Base-by-base conservation (phyloP, 805 yeast species). In the Maudiozyma bulderi region DNA sequence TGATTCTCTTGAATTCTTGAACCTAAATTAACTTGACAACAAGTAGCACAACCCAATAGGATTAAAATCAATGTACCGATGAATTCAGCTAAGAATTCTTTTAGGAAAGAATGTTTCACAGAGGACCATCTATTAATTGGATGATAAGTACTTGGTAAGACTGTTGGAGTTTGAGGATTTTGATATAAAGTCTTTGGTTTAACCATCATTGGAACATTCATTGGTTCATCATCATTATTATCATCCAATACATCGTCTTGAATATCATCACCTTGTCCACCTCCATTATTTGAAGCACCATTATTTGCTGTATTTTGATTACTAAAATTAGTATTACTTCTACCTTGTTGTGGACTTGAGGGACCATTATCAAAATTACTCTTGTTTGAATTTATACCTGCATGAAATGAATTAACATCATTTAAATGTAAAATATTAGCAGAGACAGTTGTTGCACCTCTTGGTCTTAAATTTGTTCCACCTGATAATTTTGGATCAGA, bases 51-150 rank as follows among this genome's bases (percentile, higher is more conserved):
- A 54, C 82, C 82, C 42, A 72, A 66, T 49, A 70, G 51, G 15
- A 75, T 66, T 57, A 77, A 56, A 5, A 75, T 60, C 61, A 74
- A 55, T 5, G 77, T 72, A 20, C 81, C 82, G 45, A 76, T 57
- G 55, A 75, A 75, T 60, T 77, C 82, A 20, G 81, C 80, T 37
- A 75, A 52, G 45, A 72, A 72, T 53, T 75, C 80, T 53, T 78
- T 71, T 46, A 67, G 56, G 44, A 62, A 58, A 2, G 52, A 46
- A 49, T 67, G 66, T 47, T 70, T 67, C 8, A 67, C 44, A 26
- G 62, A 54, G 2, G 69, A 63, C 71, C 72, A 68, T 45, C 50
- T 56, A 46, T 64, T 56, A 37, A 65, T 65, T 10, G 70, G 70
- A 47, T 66, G 65, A 45, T 64, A 66, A 1, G 69, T 64, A 13